A percentile compares a stretch with the other conserved stretches of the same genome.
Evolutionary conservation across 495 filamentous ascomycete species (phyloP).

Genomic region (Xylaria curta): DNA sequence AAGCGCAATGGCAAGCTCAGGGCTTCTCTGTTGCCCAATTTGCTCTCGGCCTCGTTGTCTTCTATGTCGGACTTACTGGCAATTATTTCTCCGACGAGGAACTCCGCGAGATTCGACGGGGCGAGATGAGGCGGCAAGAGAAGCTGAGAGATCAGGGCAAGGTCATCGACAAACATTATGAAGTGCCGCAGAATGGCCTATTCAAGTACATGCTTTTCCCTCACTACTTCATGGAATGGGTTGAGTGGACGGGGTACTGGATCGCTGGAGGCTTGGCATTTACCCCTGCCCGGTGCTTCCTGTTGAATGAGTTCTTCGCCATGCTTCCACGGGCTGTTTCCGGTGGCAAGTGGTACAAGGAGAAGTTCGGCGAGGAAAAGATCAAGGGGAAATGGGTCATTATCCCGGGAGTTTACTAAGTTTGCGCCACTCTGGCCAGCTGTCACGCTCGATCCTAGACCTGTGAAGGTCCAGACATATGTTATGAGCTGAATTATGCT

Average conservation of each 20-base stretch:
- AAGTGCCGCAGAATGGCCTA: slow-evolving; percentile 81
- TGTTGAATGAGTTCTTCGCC: slow-evolving; percentile 84
- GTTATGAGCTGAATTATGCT: not conserved
- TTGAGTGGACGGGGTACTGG: slow-evolving; percentile 92
- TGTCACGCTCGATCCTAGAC: not conserved
- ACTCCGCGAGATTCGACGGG: slow-evolving; percentile 75
- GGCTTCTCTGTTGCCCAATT: slow-evolving; percentile 49
- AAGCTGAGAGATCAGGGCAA: slow-evolving; percentile 48
- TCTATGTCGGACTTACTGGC: slow-evolving; percentile 69
- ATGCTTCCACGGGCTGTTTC: slow-evolving; percentile 90
- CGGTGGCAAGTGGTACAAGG: slow-evolving; percentile 85
- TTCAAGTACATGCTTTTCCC: slow-evolving; percentile 86
- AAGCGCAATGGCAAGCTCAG: slow-evolving; percentile 61
- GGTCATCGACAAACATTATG: slow-evolving; percentile 82
- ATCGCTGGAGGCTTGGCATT: slow-evolving; percentile 68
- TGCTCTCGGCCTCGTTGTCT: slow-evolving; percentile 55
- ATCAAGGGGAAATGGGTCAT: slow-evolving; percentile 79
- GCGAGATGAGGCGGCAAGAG: slow-evolving; percentile 55
- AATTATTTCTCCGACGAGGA: slow-evolving; percentile 88
- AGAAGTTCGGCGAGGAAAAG: slow-evolving; percentile 82
- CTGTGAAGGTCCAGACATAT: not conserved
- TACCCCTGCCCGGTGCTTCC: slow-evolving; percentile 77
- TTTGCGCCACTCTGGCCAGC: not conserved
- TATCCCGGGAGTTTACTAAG: slow-evolving; percentile 75
- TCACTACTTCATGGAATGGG: slow-evolving; percentile 94